phyloP scores from a whole-genome alignment of 768 basidiomycete species.

The Leccinum truebloodii region DNA sequence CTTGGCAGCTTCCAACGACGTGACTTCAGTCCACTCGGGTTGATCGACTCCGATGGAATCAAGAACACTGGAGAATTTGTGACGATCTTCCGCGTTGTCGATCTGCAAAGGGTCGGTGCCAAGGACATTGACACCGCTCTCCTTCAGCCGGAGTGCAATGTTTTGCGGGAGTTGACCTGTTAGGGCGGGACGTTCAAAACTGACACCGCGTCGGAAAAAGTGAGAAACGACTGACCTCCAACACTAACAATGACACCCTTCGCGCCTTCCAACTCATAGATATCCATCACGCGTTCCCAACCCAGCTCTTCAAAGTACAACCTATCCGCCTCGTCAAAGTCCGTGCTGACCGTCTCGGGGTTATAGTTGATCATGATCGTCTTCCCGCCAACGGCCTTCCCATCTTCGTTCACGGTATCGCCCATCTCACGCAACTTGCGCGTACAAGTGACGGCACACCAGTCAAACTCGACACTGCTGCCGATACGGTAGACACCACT shows the following conservation, averaged over 20 bases:
- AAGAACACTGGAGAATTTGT: conserved; percentile 98
- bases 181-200: neutral
- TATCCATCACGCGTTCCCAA: conserved; percentile 99
- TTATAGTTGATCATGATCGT: conserved; percentile 99
- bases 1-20: conserved; percentile 88
- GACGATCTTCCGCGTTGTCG: conserved; percentile 96
- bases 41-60: conserved; percentile 96
- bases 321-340: conserved; percentile 99
- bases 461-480: conserved; percentile 98
- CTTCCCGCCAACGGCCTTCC: conserved; percentile 46
- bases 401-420: conserved; percentile 23
- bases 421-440: conserved; percentile 90
- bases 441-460: conserved; percentile 99
- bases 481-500: conserved; percentile 99
- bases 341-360: conserved; percentile 98
- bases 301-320: conserved; percentile 99
- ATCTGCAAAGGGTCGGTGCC: conserved; percentile 97
- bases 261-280: conserved; percentile 93
- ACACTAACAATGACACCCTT: conserved; percentile 96
- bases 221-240: conserved; percentile 62
- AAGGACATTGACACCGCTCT: conserved; percentile 87
- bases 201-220: neutral
- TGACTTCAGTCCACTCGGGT: conserved; percentile 93
- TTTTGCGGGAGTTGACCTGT: conserved; percentile 97
- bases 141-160: conserved; percentile 93